Evolutionary conservation across 176 grass and related monocot genomes (phyloP), one percentile per base, ranked within the genome.

Genomic region (Pharus latifolius): DNA sequence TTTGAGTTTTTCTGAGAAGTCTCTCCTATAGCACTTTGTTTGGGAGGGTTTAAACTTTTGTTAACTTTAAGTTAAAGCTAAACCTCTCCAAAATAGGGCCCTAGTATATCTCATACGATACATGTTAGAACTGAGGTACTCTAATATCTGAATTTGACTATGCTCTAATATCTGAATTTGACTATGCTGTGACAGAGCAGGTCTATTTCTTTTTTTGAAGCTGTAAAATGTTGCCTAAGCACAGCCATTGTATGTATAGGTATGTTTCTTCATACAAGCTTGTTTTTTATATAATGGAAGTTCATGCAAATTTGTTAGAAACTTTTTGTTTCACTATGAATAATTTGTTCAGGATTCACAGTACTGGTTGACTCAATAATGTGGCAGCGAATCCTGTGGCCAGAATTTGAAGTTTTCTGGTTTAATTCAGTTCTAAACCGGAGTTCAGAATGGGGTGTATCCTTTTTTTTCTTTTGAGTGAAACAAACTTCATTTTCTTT

Each of bases 391-490:
- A 76, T 85, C 58, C 59, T 94, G 58, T 99, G 95, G 95, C 95
- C 95, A 70, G 95, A 99, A 79, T 88, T 99, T 70, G 82, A 99
- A 80, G 90, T 94, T 79, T 81, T 99, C 47, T 99, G 84, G 90
- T 99, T 99, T 86, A 99, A 99, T 75, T 94, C 95, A 14, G 72
- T 94, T 81, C 79, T 85, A 73, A 99, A 94, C 69, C 78, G 84
- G 42, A 99, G 95, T 69, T 94, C 90, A 56, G 87, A 99, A 88
- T 99, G 95, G 95, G 95, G 95, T 82, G 95, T 99, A 99, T 99
- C 95, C 90, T 99, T 79, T 44, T 8, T 72, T 19, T 43, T 82
- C 64, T 60, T 84, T 2, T 70, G 22, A 27, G 5, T 70, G 22
- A 27, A 77, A 63, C n/a, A 78, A 46, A 55, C 14, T 11, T 63